Evolutionary conservation across 2,329 filamentous ascomycete genomes (phyloP).

Genomic region (Aspergillus piperis): DNA sequence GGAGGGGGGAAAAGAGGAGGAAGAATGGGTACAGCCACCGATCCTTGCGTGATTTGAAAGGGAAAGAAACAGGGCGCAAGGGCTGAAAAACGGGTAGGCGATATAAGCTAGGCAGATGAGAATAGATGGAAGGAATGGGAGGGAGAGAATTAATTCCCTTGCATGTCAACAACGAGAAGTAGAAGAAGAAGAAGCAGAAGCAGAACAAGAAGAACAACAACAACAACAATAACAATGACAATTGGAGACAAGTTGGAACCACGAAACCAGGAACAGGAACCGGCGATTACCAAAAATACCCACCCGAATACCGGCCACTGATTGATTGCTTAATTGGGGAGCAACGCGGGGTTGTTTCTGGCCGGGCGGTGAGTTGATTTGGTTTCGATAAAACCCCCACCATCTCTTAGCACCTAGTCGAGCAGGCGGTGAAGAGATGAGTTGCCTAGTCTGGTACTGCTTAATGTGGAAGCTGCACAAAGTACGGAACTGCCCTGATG

Average conservation of each 20-base stretch:
- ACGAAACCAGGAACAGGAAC: background rate
- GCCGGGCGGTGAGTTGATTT: conserved; percentile 29
- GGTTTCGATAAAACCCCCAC: conserved; percentile 1
- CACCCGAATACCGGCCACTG: too few relatives aligned
- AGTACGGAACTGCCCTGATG: too few relatives aligned
- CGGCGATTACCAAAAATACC: conserved; percentile 16
- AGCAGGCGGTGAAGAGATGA: conserved; percentile 16
- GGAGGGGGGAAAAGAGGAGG: conserved; percentile 2
- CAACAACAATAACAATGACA: conserved; percentile 9
- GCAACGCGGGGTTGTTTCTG: conserved; percentile 35
- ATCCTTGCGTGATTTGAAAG: background rate
- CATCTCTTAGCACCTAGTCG: background rate
- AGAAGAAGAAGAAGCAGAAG: too few relatives aligned
- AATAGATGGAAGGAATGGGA: background rate
- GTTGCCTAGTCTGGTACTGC: background rate
- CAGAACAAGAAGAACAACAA: conserved; percentile 9
- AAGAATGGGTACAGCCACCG: background rate
- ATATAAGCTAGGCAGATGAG: background rate
- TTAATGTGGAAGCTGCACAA: too few relatives aligned
- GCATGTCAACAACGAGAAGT: background rate
- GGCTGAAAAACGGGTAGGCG: background rate
- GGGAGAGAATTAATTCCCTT: conserved; percentile 21
- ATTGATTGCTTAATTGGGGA: background rate
- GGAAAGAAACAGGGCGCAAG: background rate
- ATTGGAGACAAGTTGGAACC: conserved; percentile 2